Conservation (phyloP, 208 protist genomes). For the Leishmania guyanensis region DNA sequence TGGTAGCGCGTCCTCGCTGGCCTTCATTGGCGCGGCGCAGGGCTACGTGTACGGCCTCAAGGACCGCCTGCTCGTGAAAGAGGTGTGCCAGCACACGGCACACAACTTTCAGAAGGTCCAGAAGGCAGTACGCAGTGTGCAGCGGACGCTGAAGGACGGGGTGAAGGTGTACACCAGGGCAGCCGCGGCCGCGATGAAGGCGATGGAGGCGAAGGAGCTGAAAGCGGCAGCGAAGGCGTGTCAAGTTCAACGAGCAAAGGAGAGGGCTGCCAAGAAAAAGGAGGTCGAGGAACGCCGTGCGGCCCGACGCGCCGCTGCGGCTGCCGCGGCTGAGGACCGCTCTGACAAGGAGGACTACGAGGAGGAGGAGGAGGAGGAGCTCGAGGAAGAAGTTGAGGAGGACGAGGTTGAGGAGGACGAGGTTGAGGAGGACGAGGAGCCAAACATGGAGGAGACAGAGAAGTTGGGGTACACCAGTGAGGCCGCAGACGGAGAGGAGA, state of each 20-base stretch:
- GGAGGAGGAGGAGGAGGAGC: conserved; percentile 38
- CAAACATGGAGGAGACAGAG: conserved; percentile 23
- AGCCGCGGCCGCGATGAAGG: conserved; percentile 41
- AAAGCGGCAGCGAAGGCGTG: conserved; percentile 39
- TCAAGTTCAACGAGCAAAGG: conserved; percentile 31
- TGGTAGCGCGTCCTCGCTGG: conserved; percentile 30
- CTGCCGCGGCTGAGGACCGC: conserved; percentile 26
- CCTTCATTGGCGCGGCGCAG: conserved; percentile 55
- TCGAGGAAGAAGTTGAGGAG: conserved; percentile 33
- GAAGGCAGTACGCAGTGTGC: conserved; percentile 40
- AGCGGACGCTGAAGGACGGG: conserved; percentile 43
- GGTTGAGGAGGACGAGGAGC: conserved; percentile 31
- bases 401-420: conserved; percentile 34
- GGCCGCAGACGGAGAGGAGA: conserved; percentile 17
- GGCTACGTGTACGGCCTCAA: conserved; percentile 75
- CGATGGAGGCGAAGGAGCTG: conserved; percentile 44
- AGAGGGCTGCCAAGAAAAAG: conserved; percentile 47
- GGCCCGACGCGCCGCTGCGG: conserved; percentile 25
- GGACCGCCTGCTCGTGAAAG: conserved; percentile 40
- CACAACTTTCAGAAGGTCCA: conserved; percentile 48
- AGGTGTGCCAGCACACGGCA: conserved; percentile 51
- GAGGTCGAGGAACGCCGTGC: conserved; percentile 35
- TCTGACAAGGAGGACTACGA: conserved; percentile 28
- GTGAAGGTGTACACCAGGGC: conserved; percentile 37
- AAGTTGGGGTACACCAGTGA: conserved; percentile 18